A percentile compares a stretch with the other conserved stretches of the same genome.
Evolutionary conservation across 805 yeast genomes (phyloP).

Genomic region (Candida chilensis): DNA sequence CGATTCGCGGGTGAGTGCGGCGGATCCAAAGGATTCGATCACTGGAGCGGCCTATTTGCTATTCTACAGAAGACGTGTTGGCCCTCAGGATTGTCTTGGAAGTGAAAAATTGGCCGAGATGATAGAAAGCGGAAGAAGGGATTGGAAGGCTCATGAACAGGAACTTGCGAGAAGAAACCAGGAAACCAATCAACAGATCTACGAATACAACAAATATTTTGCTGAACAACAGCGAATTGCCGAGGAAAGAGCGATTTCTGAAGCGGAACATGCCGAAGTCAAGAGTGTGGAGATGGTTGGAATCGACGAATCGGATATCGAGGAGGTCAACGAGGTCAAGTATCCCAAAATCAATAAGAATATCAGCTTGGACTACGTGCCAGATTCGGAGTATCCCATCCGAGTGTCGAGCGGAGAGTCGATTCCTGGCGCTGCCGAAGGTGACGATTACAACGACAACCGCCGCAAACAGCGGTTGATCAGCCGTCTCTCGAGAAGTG

Average conservation of each 20-base stretch:
- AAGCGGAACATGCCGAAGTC: not conserved
- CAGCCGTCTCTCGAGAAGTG: not conserved
- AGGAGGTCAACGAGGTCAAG: no score
- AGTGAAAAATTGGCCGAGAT: conserved; percentile 32
- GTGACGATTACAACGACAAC: not conserved
- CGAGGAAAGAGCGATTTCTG: no score
- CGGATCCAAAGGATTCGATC: conserved; percentile 51
- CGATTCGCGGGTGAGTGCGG: conserved; percentile 65
- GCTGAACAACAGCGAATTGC: no score
- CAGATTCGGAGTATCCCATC: no score
- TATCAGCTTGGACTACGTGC: no score
- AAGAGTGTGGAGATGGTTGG: not conserved
- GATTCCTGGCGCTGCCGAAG: not conserved
- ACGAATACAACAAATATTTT: no score
- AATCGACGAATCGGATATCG: not conserved
- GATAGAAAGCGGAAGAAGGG: conserved; percentile 29
- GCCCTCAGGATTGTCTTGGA: conserved; percentile 28
- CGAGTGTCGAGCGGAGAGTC: no score
- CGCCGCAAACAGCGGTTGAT: conserved; percentile 1
- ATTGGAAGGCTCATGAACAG: no score
- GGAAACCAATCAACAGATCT: no score
- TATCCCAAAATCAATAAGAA: no score
- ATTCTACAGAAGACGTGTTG: conserved; percentile 61
- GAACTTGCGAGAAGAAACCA: no score
- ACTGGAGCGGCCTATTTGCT: conserved; percentile 80